Evolutionary conservation across 192 early-diverging fungal genomes (phyloP).

Genomic region (Coemansia sp.): DNA sequence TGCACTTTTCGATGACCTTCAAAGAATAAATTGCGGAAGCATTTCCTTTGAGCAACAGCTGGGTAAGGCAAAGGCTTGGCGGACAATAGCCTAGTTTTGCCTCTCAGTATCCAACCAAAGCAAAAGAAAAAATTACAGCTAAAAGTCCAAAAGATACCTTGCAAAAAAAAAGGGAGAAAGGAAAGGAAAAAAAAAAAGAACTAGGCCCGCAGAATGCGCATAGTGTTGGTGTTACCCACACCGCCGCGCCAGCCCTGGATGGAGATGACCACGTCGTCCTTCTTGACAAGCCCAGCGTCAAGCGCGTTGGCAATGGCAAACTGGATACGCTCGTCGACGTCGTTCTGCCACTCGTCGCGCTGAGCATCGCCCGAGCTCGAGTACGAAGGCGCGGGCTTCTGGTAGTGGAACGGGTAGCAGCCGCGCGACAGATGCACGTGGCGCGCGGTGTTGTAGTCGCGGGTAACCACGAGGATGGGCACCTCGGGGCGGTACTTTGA

Average conservation of each 20-base stretch:
- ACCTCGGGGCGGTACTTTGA: conserved; percentile 93
- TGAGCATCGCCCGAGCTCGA: conserved; percentile 44
- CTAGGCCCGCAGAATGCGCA: conserved; percentile 69
- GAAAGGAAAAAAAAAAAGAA: too few species aligned
- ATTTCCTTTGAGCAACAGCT: too few species aligned
- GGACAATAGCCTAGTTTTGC: too few species aligned
- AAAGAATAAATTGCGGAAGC: too few species aligned
- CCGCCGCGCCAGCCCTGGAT: conserved; percentile 80
- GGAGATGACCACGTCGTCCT: conserved; percentile 68
- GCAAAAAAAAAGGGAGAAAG: too few species aligned
- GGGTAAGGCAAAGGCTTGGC: too few species aligned
- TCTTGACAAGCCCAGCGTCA: conserved; percentile 62
- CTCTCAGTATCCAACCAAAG: too few species aligned
- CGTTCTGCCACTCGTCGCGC: conserved; percentile 73
- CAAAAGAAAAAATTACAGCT: too few species aligned
- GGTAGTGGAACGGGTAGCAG: conserved; percentile 78
- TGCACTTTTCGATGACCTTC: too few species aligned
- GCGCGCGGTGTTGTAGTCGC: conserved; percentile 69
- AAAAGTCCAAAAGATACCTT: too few species aligned
- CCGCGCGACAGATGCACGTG: conserved; percentile 76
- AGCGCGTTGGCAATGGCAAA: conserved; percentile 77
- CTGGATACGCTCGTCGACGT: conserved; percentile 74
- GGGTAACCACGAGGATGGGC: conserved; percentile 91
- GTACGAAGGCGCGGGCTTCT: conserved; percentile 42
- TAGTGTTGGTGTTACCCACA: conserved; percentile 80